Base-by-base conservation (phyloP, 306 rosid species). In the Arachis stenosperma region DNA sequence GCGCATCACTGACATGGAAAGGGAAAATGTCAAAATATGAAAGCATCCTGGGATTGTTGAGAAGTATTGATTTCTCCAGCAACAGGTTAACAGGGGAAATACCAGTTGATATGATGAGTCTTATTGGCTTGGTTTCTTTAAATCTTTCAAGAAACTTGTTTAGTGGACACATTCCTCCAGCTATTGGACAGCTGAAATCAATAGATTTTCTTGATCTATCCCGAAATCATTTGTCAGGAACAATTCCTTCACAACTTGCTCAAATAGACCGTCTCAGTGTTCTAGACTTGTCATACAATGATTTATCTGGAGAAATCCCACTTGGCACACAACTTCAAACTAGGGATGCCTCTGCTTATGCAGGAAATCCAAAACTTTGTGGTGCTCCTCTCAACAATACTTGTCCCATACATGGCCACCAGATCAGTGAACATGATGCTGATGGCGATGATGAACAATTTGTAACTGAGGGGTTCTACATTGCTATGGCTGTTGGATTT, bases 181-280 rank as follows among this genome's bases (percentile, higher is more conserved):
- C 60, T 2, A 57, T 71, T 56, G 74, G 81, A 2, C 63, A 44
- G 1, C 29, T 70, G 29, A 64, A 33, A 0, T 57, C 41, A 47
- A 1, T 71, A 6, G 77, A 70, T n/a, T 2, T 7, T 13, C 48
- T 78, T 40, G 82, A 78, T 56, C 2, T 71, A 7, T 79, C 83
- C 4, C 41, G 67, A 40, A 79, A 79, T 43, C 52, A 15, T 5
- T 2, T 79, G 3, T 0, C 0, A 0, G 71, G 79, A 1, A 22
- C 2, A 1, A 79, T 79, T 22, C 68, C 83, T 1, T 4, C 53
- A 5, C 42, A 44, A 29, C 1, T 78, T 73, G 54, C 65, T 9
- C 33, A 0, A 2, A 8, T 79, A 4, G 7, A 29, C 33, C 1
- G 5, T 13, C 33, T 73, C 0, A 5, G 8, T 14, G 1, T 4